Percentiles rank a stretch among this genome's conserved stretches.
Evolutionary conservation across 345 rosid species (phyloP).

Genomic region (Lepidium aucheri): DNA sequence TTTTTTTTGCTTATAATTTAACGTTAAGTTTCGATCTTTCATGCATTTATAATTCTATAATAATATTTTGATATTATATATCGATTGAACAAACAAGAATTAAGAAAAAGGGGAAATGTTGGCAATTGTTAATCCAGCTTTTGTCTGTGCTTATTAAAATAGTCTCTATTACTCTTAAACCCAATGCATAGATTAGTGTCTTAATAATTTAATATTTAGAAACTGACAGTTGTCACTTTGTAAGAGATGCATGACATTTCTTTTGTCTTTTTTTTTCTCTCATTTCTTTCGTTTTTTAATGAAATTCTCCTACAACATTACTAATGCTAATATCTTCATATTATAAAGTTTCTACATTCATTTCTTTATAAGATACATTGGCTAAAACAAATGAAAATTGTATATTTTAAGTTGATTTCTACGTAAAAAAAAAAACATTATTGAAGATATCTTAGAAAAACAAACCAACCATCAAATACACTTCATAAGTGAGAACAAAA

Average conservation of each 20-base stretch:
- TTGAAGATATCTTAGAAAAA: too few relatives aligned
- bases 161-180: background rate
- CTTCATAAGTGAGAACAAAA: background rate
- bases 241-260: constrained; percentile 3
- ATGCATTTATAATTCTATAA: too few relatives aligned
- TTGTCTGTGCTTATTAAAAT: constrained; percentile 9
- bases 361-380: too few relatives aligned
- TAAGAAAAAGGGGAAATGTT: background rate
- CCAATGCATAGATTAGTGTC: background rate
- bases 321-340: too few relatives aligned
- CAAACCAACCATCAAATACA: background rate
- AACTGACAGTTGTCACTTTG: constrained; percentile 16
- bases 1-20: too few relatives aligned
- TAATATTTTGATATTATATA: too few relatives aligned
- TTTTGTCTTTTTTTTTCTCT: background rate
- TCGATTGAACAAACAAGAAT: too few relatives aligned
- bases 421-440: too few relatives aligned
- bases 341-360: too few relatives aligned
- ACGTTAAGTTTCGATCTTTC: too few relatives aligned
- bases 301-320: background rate
- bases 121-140: constrained; percentile 1
- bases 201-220: background rate
- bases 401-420: too few relatives aligned
- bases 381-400: too few relatives aligned
- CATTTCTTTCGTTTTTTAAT: background rate